Conservation (phyloP, 2,329 filamentous ascomycete genomes). For the Stromatinia cepivora region DNA sequence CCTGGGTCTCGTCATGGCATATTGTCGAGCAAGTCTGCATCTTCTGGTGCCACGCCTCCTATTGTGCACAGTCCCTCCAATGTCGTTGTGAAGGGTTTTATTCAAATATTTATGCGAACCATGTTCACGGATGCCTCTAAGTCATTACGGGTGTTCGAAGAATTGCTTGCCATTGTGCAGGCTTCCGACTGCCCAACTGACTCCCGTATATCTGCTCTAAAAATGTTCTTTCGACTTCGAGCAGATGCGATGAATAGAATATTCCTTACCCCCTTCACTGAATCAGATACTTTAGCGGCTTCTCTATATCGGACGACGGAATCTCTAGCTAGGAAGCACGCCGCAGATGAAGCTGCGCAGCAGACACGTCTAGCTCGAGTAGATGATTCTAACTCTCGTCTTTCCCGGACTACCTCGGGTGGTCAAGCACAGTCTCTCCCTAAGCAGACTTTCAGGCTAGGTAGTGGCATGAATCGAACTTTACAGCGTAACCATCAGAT, state of each 20-base stretch:
- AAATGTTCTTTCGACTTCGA: slow-evolving; percentile 76
- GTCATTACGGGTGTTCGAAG: slow-evolving; percentile 60
- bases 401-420: slow-evolving; percentile 40
- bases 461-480: slow-evolving; percentile 36
- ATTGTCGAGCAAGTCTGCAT: slow-evolving; percentile 28
- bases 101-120: slow-evolving; percentile 73
- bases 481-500: slow-evolving; percentile 50
- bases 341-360: slow-evolving; percentile 44
- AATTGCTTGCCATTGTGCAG: slow-evolving; percentile 63
- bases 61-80: slow-evolving; percentile 59
- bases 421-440: slow-evolving; percentile 35
- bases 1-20: slow-evolving; percentile 34
- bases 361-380: slow-evolving; percentile 42
- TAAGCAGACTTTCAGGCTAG: slow-evolving; percentile 43
- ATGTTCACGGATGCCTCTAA: slow-evolving; percentile 68
- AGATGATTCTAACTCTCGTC: slow-evolving; percentile 42
- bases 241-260: slow-evolving; percentile 79
- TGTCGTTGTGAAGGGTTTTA: slow-evolving; percentile 69
- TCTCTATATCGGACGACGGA: slow-evolving; percentile 66
- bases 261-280: slow-evolving; percentile 67
- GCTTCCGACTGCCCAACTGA: slow-evolving; percentile 62
- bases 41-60: slow-evolving; percentile 25
- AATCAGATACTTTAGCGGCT: slow-evolving; percentile 71
- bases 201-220: slow-evolving; percentile 72
- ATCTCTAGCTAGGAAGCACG: slow-evolving; percentile 48